Base-by-base conservation (phyloP, 2,329 filamentous ascomycete genomes). In the Clonostachys solani region DNA sequence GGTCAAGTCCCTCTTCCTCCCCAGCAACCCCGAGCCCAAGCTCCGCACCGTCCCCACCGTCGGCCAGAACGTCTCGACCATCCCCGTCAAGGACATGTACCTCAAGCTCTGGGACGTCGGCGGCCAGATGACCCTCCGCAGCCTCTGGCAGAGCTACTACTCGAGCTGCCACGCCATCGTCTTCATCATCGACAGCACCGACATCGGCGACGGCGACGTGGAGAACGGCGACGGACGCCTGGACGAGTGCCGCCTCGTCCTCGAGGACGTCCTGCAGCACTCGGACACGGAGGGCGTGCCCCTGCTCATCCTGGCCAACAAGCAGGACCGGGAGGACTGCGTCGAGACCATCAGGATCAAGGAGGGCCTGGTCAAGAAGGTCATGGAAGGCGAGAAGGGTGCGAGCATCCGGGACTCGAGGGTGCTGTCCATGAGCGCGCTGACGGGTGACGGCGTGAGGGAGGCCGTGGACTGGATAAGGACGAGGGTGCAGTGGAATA, bases 41-140 rank as follows among this genome's bases (percentile, higher is more conserved):
- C 82, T 74, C 56, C 92, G 94, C 65, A 96, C 92, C 41, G 92
- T 97, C 8, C 94, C 94, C 29, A 99, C 94, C 17, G 92, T 97
- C 58, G 94, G 94, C 54, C 94, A 97, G 67, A 97, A 97, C 69
- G 92, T 97, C 54, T 88, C 89, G 52, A 94, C 92, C 42, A 89
- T 99, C 63, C 83, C 87, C 18, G 78, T 97, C 19, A 87, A 90
- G 15, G 90, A 96, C 66, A 92, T 96, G 83, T 96, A 97, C 74
- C 78, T 99, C 62, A 96, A 96, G 75, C 87, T 99, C 59, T 97
- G 94, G 94, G 94, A 99, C 64, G 90, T 99, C 1, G 94, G 94
- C 54, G 94, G 94, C 7, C 94, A 99, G 68, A 84, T 94, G 61
- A 87, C 82, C 29, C 80, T 99, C 62, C 86, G 94, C 52, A 86